These are phyloP conservation scores for Ehretia macrophylla DNA, from an alignment of 257 asterid genomes.

Conservation along the genomic window DNA sequence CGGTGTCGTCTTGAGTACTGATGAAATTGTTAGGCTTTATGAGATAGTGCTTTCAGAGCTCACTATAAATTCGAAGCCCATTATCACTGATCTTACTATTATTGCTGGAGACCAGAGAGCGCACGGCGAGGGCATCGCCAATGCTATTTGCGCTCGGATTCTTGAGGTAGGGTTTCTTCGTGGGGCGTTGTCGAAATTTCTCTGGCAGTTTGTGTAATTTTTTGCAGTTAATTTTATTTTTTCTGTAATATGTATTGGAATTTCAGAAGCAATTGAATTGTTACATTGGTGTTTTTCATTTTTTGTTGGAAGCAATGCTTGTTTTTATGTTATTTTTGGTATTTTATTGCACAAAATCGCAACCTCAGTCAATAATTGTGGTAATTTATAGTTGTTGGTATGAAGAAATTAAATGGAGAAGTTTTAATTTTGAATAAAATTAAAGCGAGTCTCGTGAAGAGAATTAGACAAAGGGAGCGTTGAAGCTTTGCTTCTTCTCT, in stretches of 20 bases:
- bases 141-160: slow-evolving; percentile 81
- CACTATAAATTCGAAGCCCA: slow-evolving; percentile 75
- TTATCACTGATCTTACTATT: slow-evolving; percentile 88
- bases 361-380: not conserved
- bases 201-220: too few species aligned
- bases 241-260: not conserved
- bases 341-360: not conserved
- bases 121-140: slow-evolving; percentile 74
- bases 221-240: too few species aligned
- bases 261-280: not conserved
- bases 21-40: slow-evolving; percentile 73
- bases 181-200: too few species aligned
- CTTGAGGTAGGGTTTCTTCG: slow-evolving; percentile 60
- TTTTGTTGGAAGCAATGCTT: too few species aligned
- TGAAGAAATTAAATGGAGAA: too few species aligned
- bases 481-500: too few species aligned
- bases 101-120: slow-evolving; percentile 85
- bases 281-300: not conserved
- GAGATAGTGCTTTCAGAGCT: slow-evolving; percentile 65
- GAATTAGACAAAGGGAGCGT: too few species aligned
- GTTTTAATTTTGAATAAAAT: too few species aligned
- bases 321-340: not conserved
- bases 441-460: too few species aligned
- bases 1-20: slow-evolving; percentile 31
- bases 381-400: too few species aligned